Evolutionary conservation across 2,329 filamentous ascomycete species (phyloP).

Genomic region (Penicillium aurantiogriseum): DNA sequence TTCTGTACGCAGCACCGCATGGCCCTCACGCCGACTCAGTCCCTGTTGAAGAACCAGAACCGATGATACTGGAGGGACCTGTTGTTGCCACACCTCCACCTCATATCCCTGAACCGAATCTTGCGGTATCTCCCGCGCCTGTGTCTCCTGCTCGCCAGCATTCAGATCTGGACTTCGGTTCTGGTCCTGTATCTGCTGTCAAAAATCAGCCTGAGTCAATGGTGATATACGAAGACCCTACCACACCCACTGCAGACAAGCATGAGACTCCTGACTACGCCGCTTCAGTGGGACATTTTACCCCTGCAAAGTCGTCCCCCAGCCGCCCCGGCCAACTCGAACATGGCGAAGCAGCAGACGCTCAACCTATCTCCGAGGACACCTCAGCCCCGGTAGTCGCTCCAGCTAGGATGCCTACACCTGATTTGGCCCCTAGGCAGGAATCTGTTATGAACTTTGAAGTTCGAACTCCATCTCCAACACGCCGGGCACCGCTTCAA

Average conservation of each 20-base stretch:
- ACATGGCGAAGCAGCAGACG: not conserved
- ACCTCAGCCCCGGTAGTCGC: not conserved
- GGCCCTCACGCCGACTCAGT: constrained; percentile 8
- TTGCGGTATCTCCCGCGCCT: not conserved
- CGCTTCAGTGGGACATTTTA: constrained; percentile 5
- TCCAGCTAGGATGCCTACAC: constrained; percentile 2
- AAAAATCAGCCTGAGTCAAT: constrained; percentile 21
- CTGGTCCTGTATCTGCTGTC: constrained; percentile 8
- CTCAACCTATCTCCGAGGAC: not conserved
- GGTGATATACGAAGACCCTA: constrained; percentile 29
- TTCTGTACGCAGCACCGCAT: constrained; percentile 1
- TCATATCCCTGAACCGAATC: not conserved
- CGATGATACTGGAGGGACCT: constrained; percentile 10
- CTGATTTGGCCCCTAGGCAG: constrained; percentile 13
- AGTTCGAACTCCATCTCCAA: constrained; percentile 17
- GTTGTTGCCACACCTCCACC: constrained; percentile 4
- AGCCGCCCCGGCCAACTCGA: not conserved
- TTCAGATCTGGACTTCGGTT: constrained; percentile 5
- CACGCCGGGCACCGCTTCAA: constrained; percentile 20
- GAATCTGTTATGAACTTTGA: constrained; percentile 13
- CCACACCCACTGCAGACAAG: constrained; percentile 16
- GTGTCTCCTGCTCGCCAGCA: not conserved
- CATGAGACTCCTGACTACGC: constrained; percentile 5
- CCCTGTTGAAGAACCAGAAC: constrained; percentile 14
- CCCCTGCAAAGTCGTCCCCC: constrained; percentile 5